Evolutionary conservation across 2,329 filamentous ascomycete genomes (phyloP).

Genomic region (Sclerotinia glacialis): DNA sequence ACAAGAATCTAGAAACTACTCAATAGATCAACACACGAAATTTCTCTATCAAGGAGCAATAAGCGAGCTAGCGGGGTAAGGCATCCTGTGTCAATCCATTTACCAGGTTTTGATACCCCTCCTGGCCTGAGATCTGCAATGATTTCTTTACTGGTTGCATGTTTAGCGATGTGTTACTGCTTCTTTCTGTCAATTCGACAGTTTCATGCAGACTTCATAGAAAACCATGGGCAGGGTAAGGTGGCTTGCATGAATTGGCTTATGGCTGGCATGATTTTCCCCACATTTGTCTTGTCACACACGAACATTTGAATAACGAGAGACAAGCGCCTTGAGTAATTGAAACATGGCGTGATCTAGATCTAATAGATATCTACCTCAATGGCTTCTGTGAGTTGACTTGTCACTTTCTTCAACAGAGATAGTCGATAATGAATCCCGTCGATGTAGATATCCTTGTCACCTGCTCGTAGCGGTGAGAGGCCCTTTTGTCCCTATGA

Average conservation of each 20-base stretch:
- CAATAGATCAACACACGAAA: not conserved
- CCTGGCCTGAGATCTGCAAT: not conserved
- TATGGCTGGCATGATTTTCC: not conserved
- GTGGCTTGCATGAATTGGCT: slow-evolving; percentile 11
- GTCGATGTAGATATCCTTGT: not conserved
- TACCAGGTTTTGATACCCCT: not conserved
- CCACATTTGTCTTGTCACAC: not conserved
- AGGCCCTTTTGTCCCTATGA: not conserved
- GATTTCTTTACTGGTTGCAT: not conserved
- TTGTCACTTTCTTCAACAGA: not conserved
- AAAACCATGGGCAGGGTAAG: slow-evolving; percentile 1
- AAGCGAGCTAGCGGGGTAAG: not conserved
- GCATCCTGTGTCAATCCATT: not conserved
- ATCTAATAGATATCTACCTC: not conserved
- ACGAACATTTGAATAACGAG: not conserved
- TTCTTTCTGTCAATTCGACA: not conserved
- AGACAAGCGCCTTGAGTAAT: not conserved
- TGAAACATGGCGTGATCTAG: not conserved
- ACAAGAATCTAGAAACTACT: not conserved
- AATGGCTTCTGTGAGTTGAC: not conserved
- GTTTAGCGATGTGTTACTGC: not conserved
- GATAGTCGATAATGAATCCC: not conserved
- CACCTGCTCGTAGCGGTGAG: not conserved
- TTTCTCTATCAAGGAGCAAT: not conserved
- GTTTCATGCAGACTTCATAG: not conserved